These are phyloP conservation scores for Sicyos edulis DNA, from an alignment of 306 rosid species.

Conservation along the genomic window DNA sequence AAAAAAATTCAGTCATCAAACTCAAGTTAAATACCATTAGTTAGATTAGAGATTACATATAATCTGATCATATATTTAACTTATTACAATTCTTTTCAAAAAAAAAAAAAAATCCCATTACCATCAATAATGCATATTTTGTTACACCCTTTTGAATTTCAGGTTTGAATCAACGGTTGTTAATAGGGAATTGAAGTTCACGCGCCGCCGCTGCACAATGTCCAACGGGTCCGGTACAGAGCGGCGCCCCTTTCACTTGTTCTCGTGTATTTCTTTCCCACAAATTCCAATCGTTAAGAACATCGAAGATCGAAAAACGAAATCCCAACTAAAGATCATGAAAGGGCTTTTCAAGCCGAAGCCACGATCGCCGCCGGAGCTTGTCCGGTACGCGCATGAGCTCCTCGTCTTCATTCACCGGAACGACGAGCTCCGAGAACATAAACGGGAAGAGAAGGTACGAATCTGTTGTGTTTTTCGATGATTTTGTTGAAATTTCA, in stretches of 20 bases:
- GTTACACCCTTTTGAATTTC: background rate
- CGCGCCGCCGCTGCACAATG: conserved; percentile 10
- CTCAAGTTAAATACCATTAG: too few species aligned
- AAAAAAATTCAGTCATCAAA: too few species aligned
- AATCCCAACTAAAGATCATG: conserved; percentile 21
- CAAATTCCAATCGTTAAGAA: background rate
- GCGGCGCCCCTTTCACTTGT: conserved; percentile 5
- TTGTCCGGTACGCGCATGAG: conserved; percentile 35
- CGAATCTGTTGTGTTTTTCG: background rate
- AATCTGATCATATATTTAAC: too few species aligned
- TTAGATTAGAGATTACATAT: too few species aligned
- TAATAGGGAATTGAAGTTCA: background rate
- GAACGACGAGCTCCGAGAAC: conserved; percentile 24
- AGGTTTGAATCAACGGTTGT: background rate
- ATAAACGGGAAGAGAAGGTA: conserved; percentile 52
- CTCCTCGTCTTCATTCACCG: conserved; percentile 31
- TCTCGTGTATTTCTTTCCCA: background rate
- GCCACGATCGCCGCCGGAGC: conserved; percentile 34
- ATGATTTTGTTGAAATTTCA: background rate
- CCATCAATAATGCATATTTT: background rate
- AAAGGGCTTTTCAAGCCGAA: conserved; percentile 42
- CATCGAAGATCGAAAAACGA: background rate
- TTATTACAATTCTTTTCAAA: too few species aligned
- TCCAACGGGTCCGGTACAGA: conserved; percentile 24
- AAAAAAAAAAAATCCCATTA: background rate